Evolutionary conservation across 148 eudicot genomes (phyloP), one percentile per base, ranked within the genome.

Genomic region (Diospyros lotus): DNA sequence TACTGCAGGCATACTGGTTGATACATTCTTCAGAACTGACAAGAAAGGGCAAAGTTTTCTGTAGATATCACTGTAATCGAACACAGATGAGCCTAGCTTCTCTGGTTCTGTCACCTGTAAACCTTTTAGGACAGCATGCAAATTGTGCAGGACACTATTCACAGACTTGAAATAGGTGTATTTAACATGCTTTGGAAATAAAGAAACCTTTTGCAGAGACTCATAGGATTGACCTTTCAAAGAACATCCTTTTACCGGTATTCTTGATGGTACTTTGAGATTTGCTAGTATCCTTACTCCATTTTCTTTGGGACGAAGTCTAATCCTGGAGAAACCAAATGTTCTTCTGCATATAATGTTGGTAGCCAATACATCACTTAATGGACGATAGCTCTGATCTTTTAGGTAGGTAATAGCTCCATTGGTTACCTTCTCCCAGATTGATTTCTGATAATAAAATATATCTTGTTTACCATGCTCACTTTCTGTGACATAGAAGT

Each of bases 401-500:
- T 82, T 78, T 77, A 85, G 68, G 73, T 58, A 59, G 45, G 39
- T 69, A 42, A 71, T 75, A 43, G 87, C 75, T 72, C 60, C 76
- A 39, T 71, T 58, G 76, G 81, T 86, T 61, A 92, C 75, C 58
- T 84, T 84, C 78, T 77, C 66, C 98, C 98, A 92, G 17, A 78
- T 73, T 9, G 92, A 77, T 73, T 92, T 90, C 43, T 81, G 75
- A 58, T 89, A 94, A 75, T 80, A 90, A 69, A 72, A 87, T 54
- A 90, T 18, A 66, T 86, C 88, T 75, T 89, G 90, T 77, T 88
- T 92, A 77, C 90, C 91, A 75, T 80, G 80, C 83, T 94, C 94
- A 80, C 87, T 90, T 84, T 94, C 98, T 5, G 97, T 92, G 11
- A 90, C 86, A 75, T 94, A 94, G 78, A 94, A 94, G 77, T 94